Base-by-base conservation (phyloP, 345 rosid species). In the Gossypium turneri region DNA sequence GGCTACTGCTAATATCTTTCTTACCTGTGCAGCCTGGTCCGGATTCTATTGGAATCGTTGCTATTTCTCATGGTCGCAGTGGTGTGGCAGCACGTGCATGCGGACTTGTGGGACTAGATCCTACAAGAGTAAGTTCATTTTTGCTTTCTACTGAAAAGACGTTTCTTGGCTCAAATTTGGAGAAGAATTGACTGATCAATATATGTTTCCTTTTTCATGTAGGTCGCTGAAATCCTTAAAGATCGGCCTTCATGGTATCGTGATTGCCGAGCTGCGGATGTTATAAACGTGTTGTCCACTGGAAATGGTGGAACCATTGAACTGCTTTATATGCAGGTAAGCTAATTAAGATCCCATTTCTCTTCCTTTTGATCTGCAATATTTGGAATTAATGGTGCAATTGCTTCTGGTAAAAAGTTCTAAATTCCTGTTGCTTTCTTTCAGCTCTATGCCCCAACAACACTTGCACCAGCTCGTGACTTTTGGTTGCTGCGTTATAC, bases 41-140 rank as follows among this genome's bases (percentile, higher is more conserved):
- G 97, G 98, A 94, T 94, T 94, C 98, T 93, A 91, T 90, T 81
- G 98, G 98, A 94, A 94, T 94, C 94, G 86, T 94, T 88, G 98
- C 98, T 90, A 91, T 94, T 88, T 93, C 98, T 86, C 98, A 94
- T 75, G 96, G 98, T 81, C 91, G 98, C 90, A 73, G 90, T 68
- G 98, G 98, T 34, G 96, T 93, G 79, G 98, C 98, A 79, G 97
- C 98, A 74, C 98, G 98, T 82, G 98, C 98, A 73, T 94, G 98
- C 34, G 98, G 98, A 79, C 94, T 94, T 22, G 98, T 91, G 79
- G 98, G 98, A 85, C 93, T 94, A 20, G 98, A 91, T 83, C 98
- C 98, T 70, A 87, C 98, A 71, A 88, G 98, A 82, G 98, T 94
- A 82, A 84, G 90, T 80, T 20, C 70, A 51, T 43, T 56, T 61